Evolutionary conservation across 176 grass and related monocot genomes (phyloP).

Genomic region (Cocos nucifera): DNA sequence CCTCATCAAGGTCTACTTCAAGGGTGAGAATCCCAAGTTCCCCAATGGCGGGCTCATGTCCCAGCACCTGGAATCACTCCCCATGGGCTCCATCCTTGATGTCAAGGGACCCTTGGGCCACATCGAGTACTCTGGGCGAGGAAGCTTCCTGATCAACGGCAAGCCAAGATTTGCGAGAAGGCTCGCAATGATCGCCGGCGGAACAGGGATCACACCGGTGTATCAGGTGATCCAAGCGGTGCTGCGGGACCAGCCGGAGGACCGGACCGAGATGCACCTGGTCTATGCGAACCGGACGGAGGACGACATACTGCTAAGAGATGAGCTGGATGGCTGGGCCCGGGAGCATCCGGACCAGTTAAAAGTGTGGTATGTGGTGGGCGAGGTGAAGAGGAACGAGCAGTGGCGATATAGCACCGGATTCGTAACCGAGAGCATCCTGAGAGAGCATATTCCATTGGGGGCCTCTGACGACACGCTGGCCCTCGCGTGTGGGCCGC

Average conservation of each 20-base stretch:
- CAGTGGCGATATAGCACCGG: constrained; percentile 53
- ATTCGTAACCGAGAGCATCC: constrained; percentile 30
- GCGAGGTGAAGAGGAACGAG: constrained; percentile 18
- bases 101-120: constrained; percentile 59
- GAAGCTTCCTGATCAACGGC: constrained; percentile 40
- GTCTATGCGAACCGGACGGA: constrained; percentile 65
- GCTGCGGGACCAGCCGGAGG: constrained; percentile 51
- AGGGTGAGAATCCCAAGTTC: constrained; percentile 44
- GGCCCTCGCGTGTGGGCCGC: constrained; percentile 66
- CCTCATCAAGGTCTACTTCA: constrained; percentile 78
- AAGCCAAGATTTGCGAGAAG: constrained; percentile 31
- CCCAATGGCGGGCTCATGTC: constrained; percentile 66
- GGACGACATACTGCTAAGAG: constrained; percentile 66
- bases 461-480: constrained; percentile 38
- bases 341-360: constrained; percentile 32
- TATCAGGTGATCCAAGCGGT: constrained; percentile 93
- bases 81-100: constrained; percentile 28
- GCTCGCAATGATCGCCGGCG: constrained; percentile 70
- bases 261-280: constrained; percentile 64
- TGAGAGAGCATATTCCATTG: constrained; percentile 53
- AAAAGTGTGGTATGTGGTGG: constrained; percentile 80
- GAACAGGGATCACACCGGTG: constrained; percentile 74
- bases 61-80: constrained; percentile 59
- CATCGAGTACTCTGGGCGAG: constrained; percentile 59
- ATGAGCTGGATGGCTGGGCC: constrained; percentile 57